Evolutionary conservation across 225 moss, liverwort and hornwort genomes (phyloP).

Genomic region (Ulota crispa): DNA sequence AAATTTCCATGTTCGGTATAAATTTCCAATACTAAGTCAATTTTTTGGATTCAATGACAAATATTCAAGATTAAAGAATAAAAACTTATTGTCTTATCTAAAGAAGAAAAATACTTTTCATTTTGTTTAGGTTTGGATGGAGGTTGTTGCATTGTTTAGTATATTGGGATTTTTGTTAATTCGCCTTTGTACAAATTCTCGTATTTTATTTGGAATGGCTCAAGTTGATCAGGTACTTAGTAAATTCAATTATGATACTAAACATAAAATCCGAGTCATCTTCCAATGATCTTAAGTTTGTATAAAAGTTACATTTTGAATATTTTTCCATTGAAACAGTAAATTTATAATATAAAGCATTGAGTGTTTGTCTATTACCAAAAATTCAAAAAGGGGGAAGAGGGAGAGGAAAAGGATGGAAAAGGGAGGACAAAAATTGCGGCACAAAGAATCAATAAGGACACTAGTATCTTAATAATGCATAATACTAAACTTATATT

Average conservation of each 20-base stretch:
- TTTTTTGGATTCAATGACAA: not conserved
- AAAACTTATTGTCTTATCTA: not conserved
- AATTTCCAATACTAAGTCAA: not conserved
- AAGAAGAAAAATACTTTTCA: rapidly evolving
- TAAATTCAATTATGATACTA: too few species aligned
- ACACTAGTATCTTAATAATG: too few species aligned
- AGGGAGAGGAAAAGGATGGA: too few species aligned
- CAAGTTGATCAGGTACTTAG: conserved; percentile 68
- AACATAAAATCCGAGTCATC: not conserved
- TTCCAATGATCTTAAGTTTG: too few species aligned
- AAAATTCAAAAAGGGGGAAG: too few species aligned
- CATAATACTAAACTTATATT: too few species aligned
- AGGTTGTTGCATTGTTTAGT: conserved; percentile 53
- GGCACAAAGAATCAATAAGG: too few species aligned
- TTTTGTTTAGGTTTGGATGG: conserved; percentile 55
- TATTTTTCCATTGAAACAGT: too few species aligned
- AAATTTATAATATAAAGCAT: too few species aligned
- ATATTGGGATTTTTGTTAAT: conserved; percentile 68
- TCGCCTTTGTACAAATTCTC: conserved; percentile 59
- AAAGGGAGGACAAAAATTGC: too few species aligned
- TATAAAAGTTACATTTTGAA: too few species aligned
- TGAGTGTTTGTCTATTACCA: too few species aligned
- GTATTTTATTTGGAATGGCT: conserved; percentile 91
- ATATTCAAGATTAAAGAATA: not conserved
- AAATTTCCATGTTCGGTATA: not conserved